A percentile compares a stretch with the other conserved stretches of the same genome.
Conservation (phyloP, 305 asterid genomes). For the Petunia hybrid region DNA sequence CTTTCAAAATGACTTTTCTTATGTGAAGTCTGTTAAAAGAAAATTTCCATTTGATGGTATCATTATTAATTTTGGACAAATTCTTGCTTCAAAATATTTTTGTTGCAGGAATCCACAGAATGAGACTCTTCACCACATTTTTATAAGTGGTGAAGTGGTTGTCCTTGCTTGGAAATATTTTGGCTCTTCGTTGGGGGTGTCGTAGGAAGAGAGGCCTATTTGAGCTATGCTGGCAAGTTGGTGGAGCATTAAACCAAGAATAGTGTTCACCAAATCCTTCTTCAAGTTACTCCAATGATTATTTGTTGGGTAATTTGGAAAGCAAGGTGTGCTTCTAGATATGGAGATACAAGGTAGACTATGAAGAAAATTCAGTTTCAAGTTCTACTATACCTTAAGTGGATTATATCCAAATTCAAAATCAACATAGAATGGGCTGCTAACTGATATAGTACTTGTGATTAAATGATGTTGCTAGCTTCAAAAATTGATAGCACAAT, state of each 20-base stretch:
- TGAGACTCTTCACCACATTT: neutral
- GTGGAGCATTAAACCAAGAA: too few relatives aligned
- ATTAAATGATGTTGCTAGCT: too few relatives aligned
- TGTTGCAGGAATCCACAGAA: neutral
- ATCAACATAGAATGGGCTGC: too few relatives aligned
- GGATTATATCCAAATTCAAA: too few relatives aligned
- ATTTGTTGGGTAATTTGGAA: too few relatives aligned
- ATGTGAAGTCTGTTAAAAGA: neutral
- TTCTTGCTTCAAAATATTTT: neutral
- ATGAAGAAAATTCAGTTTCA: too few relatives aligned
- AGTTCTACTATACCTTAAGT: too few relatives aligned
- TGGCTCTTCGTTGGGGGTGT: neutral
- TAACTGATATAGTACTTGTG: too few relatives aligned
- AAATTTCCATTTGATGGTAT: neutral
- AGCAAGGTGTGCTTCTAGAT: neutral
- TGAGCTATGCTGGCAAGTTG: too few relatives aligned
- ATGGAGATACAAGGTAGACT: neutral
- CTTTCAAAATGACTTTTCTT: neutral
- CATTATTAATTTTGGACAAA: neutral
- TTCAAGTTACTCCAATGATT: neutral
- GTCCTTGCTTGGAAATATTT: neutral
- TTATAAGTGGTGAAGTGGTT: neutral
- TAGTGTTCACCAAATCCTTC: neutral
- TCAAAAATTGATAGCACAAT: too few relatives aligned
- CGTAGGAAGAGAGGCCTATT: neutral